Evolutionary conservation across 257 asterid genomes (phyloP).

Genomic region (Solanum appendiculatum): DNA sequence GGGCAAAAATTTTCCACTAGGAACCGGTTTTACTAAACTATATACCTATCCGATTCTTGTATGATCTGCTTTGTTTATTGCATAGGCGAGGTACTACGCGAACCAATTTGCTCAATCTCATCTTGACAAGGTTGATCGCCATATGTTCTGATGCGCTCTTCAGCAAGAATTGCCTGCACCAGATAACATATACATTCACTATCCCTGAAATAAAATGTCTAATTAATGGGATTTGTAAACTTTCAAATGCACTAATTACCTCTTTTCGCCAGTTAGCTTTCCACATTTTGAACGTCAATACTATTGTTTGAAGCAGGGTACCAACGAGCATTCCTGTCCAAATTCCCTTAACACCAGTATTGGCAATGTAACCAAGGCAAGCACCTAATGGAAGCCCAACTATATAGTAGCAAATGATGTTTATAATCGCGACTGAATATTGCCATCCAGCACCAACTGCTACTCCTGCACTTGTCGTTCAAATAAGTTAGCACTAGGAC

Average conservation of each 20-base stretch:
- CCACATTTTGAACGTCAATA: constrained; percentile 22
- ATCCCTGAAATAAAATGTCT: neutral
- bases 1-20: too few relatives aligned
- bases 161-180: constrained; percentile 50
- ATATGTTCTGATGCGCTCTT: constrained; percentile 30
- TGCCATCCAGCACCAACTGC: constrained; percentile 99
- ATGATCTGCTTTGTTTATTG: neutral
- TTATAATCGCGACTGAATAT: constrained; percentile 55
- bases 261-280: constrained; percentile 59
- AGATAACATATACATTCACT: neutral
- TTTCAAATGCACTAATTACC: constrained; percentile 17
- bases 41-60: neutral
- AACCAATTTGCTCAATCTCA: constrained; percentile 14
- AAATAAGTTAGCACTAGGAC: neutral
- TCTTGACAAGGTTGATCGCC: constrained; percentile 16
- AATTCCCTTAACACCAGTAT: constrained; percentile 59
- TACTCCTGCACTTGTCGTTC: constrained; percentile 39
- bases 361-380: constrained; percentile 51
- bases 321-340: constrained; percentile 83
- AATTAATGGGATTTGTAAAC: neutral
- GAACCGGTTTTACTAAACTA: neutral
- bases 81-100: neutral
- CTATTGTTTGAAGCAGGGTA: constrained; percentile 51
- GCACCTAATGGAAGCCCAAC: constrained; percentile 84
- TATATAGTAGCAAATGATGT: constrained; percentile 41